Evolutionary conservation across 768 basidiomycete genomes (phyloP), one percentile per base, ranked within the genome.

Genomic region (Tulasnella sp.): DNA sequence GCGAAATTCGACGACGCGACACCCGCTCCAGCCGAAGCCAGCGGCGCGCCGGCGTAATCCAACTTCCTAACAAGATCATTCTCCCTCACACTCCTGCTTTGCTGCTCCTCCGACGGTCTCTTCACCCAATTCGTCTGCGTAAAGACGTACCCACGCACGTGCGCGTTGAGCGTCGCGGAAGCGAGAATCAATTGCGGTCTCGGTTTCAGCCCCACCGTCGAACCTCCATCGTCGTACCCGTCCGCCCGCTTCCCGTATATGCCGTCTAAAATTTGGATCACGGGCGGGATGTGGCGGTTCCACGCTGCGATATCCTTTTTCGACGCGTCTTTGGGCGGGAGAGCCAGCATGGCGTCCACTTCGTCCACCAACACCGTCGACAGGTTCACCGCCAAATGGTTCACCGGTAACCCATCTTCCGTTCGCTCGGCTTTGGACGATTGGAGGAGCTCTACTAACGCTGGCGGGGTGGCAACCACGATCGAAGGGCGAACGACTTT

Each of bases 71-170:
- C 71, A 2, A 45, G 39, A 7, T 72, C 71, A 25, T 72, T 49
- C 71, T 72, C 71, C 71, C 54, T 74, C 36, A 67, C 29, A 29
- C 42, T 67, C 73, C n/a, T 74, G 25, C 38, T 37, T 19, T 25
- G 73, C 54, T n/a, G n/a, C 25, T 58, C 54, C n/a, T 58, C 64
- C n/a, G 19, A 17, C 45, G 64, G 73, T 25, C 45, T 14, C 49
- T 49, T 72, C 71, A 74, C 19, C 73, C 73, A 74, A 15, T 74
- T 45, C 64, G 73, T 74, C 38, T 74, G 42, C 29, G 52, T 38
- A 52, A 74, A 74, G 52, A 74, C 49, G 52, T 58, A 36, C 5
- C 54, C 54, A 1, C 73, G 42, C 15, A 74, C 73, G 17, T 74
- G 73, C 19, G 49, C 34, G 38, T 52, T 40, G 38, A 74, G 39